Conservation (phyloP, 768 basidiomycete genomes). For the Kwoniella dendrophila region DNA sequence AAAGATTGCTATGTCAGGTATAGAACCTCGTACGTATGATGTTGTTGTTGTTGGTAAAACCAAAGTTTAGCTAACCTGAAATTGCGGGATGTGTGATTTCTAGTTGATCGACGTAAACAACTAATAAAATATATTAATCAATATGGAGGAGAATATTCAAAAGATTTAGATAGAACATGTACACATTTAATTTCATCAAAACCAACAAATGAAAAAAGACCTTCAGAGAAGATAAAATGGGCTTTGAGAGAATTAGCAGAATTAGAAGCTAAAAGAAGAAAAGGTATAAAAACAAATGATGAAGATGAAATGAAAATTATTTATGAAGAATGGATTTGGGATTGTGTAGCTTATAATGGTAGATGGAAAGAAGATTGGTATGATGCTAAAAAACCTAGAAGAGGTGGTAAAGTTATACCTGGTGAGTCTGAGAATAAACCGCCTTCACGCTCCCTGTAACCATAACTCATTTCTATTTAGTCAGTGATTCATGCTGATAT, state of each 20-base stretch:
- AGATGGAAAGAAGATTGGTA: slow-evolving; percentile 55
- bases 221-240: slow-evolving; percentile 64
- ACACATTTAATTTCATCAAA: slow-evolving; percentile 78
- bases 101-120: slow-evolving; percentile 63
- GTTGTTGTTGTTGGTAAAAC: too few relatives aligned
- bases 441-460: background rate
- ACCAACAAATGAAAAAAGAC: slow-evolving; percentile 62
- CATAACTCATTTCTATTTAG: background rate
- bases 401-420: slow-evolving; percentile 28
- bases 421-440: slow-evolving; percentile 39
- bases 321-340: slow-evolving; percentile 98
- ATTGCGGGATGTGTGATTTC: background rate
- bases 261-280: slow-evolving; percentile 24
- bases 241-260: slow-evolving; percentile 36
- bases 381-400: slow-evolving; percentile 42
- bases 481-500: background rate
- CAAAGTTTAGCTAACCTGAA: background rate
- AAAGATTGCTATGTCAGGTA: slow-evolving; percentile 73
- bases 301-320: slow-evolving; percentile 69
- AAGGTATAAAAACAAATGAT: slow-evolving; percentile 58
- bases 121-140: slow-evolving; percentile 67
- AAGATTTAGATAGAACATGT: slow-evolving; percentile 73
- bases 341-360: slow-evolving; percentile 76
- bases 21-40: slow-evolving; percentile 61
- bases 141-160: slow-evolving; percentile 71